phyloP scores from a whole-genome alignment of 2,329 filamentous ascomycete species.

The Penicillium brevicompactum region DNA sequence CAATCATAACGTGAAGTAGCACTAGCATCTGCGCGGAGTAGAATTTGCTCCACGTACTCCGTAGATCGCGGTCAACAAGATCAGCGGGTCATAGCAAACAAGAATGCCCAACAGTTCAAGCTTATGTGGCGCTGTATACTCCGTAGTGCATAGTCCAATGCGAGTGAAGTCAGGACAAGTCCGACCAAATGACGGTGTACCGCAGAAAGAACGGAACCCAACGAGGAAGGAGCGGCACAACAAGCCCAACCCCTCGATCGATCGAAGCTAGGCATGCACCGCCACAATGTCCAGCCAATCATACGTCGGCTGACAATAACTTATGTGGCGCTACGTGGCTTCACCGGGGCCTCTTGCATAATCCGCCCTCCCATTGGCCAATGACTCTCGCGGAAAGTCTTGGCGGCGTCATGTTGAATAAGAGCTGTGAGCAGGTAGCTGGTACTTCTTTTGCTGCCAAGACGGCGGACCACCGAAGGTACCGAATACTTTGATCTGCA shows the following conservation, averaged over 20 bases:
- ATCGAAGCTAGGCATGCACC: conserved; percentile 4
- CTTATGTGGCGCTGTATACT: too few species aligned
- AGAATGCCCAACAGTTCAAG: too few species aligned
- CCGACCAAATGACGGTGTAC: too few species aligned
- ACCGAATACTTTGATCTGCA: conserved; percentile 13
- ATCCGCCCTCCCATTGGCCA: neutral
- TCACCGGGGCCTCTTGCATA: neutral
- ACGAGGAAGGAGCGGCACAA: neutral
- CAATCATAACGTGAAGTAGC: too few species aligned
- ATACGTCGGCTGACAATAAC: neutral
- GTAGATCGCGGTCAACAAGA: too few species aligned
- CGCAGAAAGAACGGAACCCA: too few species aligned
- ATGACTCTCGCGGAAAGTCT: conserved; percentile 4
- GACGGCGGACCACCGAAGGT: conserved; percentile 5
- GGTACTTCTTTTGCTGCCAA: conserved; percentile 6
- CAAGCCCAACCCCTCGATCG: neutral
- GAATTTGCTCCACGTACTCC: too few species aligned
- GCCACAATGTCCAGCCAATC: conserved; percentile 1
- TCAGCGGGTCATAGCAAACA: too few species aligned
- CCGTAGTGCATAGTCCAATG: too few species aligned
- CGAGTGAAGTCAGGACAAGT: too few species aligned
- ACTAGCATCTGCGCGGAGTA: too few species aligned
- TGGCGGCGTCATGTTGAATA: conserved; percentile 23
- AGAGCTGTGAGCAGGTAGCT: conserved; percentile 4
- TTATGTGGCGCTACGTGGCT: conserved; percentile 25